These are phyloP conservation scores for Ascochyta clinopodiicola DNA, from an alignment of 2,329 filamentous ascomycete species.

Conservation along the genomic window DNA sequence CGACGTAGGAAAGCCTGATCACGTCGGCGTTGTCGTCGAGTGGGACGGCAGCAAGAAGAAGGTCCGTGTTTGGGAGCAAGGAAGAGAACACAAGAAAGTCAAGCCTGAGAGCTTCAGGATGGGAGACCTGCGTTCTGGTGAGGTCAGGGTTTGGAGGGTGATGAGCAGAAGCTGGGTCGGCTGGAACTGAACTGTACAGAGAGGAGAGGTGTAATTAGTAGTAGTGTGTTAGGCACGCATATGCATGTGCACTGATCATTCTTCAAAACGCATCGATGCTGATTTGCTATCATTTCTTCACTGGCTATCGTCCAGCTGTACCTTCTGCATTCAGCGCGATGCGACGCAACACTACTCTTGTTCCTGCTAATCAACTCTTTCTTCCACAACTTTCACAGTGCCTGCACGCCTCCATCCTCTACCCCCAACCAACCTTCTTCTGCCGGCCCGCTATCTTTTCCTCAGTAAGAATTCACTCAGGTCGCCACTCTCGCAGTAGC, in stretches of 20 bases:
- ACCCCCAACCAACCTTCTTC: no score
- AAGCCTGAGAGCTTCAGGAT: constrained; percentile 94
- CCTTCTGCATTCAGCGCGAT: no score
- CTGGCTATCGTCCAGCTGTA: no score
- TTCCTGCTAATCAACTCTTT: no score
- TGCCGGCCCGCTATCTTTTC: no score
- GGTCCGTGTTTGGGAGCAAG: constrained; percentile 93
- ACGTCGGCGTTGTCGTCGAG: constrained; percentile 89
- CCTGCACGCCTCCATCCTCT: no score
- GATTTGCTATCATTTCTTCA: no score
- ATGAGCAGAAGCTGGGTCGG: constrained; percentile 93
- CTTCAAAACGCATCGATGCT: neutral
- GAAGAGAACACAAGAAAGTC: constrained; percentile 89
- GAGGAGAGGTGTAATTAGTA: neutral
- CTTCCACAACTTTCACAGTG: no score
- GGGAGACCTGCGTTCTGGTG: constrained; percentile 87
- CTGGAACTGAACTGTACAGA: constrained; percentile 60
- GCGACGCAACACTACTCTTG: no score
- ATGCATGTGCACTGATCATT: neutral
- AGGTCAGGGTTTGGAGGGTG: constrained; percentile 96
- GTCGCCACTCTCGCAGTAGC: no score
- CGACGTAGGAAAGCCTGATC: constrained; percentile 86
- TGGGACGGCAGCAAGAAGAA: constrained; percentile 99
- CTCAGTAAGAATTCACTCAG: no score
- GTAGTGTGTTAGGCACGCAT: neutral